Percentiles rank a stretch among this genome's conserved stretches.
Conservation (phyloP, 805 yeast genomes). For the Candida morakotiae region DNA sequence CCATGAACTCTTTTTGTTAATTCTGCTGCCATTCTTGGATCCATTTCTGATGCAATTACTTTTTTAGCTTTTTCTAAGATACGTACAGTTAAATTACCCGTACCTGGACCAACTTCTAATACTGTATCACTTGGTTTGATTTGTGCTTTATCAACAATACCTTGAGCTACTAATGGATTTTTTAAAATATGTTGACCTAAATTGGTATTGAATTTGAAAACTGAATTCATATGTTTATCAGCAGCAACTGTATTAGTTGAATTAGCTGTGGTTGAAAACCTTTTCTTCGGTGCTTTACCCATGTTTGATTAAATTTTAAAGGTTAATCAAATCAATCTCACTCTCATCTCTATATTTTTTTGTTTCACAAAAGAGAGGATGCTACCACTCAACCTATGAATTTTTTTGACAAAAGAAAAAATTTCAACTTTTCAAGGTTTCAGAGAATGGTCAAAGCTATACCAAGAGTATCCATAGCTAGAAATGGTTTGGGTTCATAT, state of each 20-base stretch:
- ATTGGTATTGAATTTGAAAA: constrained; percentile 94
- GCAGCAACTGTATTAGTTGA: constrained; percentile 61
- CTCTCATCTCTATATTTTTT: constrained; percentile 1
- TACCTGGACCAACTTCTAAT: constrained; percentile 98
- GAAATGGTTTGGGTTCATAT: constrained; percentile 76
- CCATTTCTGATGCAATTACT: constrained; percentile 97
- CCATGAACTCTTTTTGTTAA: constrained; percentile 96
- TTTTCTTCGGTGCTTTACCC: constrained; percentile 66
- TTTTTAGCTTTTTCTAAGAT: constrained; percentile 89
- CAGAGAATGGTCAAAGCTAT: constrained; percentile 53
- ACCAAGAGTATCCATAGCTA: constrained; percentile 53
- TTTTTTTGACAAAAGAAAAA: background rate
- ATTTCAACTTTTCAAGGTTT: background rate
- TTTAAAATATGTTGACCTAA: constrained; percentile 96
- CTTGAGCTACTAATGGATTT: constrained; percentile 95
- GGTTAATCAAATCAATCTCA: too few species aligned
- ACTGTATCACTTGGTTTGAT: constrained; percentile 91
- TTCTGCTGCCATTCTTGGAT: constrained; percentile 99
- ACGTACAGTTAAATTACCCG: constrained; percentile 93
- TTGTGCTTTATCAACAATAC: constrained; percentile 94
- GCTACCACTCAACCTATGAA: background rate
- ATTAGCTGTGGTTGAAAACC: constrained; percentile 44
- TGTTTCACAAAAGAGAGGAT: background rate
- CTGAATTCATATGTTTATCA: constrained; percentile 69
- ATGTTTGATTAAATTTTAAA: constrained; percentile 25